Evolutionary conservation across 2,329 filamentous ascomycete genomes (phyloP).

Genomic region (Botrytis deweyae): DNA sequence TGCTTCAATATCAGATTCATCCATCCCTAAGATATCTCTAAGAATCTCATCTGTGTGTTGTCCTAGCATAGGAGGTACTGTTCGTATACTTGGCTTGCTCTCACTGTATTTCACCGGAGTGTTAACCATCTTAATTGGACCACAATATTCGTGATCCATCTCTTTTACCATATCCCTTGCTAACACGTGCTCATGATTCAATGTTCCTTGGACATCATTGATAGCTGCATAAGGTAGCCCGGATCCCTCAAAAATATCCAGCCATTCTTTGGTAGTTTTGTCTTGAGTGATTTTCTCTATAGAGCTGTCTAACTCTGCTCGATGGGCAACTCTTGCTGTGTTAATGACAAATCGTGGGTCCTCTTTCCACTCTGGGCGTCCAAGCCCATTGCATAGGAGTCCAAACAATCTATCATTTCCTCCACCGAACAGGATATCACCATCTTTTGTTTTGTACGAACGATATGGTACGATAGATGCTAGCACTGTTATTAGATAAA

Average conservation of each 20-base stretch:
- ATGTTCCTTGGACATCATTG: conserved; percentile 83
- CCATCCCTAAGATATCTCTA: conserved; percentile 59
- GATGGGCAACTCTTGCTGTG: conserved; percentile 63
- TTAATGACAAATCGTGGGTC: conserved; percentile 62
- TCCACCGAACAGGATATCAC: conserved; percentile 68
- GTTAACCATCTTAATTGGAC: conserved; percentile 85
- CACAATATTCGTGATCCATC: conserved; percentile 78
- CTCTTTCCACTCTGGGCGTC: conserved; percentile 57
- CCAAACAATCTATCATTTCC: conserved; percentile 71
- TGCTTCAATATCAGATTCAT: conserved; percentile 55
- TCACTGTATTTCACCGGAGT: conserved; percentile 94
- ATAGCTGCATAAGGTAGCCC: conserved; percentile 94
- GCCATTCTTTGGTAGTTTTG: conserved; percentile 85
- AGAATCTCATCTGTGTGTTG: conserved; percentile 84
- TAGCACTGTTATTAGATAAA: conserved; percentile 39
- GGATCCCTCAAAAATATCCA: conserved; percentile 80
- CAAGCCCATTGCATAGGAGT: conserved; percentile 60
- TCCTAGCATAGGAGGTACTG: conserved; percentile 78
- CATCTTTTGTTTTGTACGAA: conserved; percentile 73
- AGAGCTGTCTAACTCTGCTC: conserved; percentile 71
- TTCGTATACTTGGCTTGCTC: conserved; percentile 72
- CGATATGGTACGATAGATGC: conserved; percentile 97
- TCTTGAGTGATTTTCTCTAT: conserved; percentile 75
- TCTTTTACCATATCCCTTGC: conserved; percentile 89
- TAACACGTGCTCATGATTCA: conserved; percentile 80